These are phyloP conservation scores for Diphasiastrum complanatum DNA, from an alignment of 83 land plant genomes.

Conservation along the genomic window DNA sequence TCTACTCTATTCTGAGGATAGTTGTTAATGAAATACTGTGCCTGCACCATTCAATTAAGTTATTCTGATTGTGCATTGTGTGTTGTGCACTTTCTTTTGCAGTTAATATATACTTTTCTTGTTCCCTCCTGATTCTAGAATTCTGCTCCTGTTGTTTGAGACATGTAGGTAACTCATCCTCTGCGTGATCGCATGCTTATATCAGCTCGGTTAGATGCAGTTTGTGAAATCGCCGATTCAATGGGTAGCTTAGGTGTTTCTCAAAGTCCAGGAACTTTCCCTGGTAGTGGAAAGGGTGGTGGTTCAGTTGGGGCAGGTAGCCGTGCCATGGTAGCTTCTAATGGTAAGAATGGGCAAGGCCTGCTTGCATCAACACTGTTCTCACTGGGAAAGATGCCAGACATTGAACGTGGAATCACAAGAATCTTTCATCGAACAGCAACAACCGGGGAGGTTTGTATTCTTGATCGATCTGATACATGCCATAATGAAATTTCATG, in stretches of 20 bases:
- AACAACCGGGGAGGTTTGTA: conserved; percentile 65
- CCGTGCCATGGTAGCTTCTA: conserved; percentile 9
- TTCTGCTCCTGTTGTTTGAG: conserved; percentile 1
- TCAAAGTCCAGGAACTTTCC: conserved; percentile 22
- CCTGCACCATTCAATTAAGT: not conserved
- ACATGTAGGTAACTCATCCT: conserved; percentile 85
- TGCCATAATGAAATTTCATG: not conserved
- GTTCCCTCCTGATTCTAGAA: not conserved
- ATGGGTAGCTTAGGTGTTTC: conserved; percentile 42
- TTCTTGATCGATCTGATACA: not conserved
- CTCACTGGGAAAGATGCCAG: conserved; percentile 60
- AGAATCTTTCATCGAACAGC: conserved; percentile 89
- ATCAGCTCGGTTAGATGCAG: conserved; percentile 82
- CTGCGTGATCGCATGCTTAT: conserved; percentile 64
- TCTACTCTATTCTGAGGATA: too few relatives aligned
- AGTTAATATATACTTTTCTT: not conserved
- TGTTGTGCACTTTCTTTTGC: not conserved
- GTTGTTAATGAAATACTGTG: too few relatives aligned
- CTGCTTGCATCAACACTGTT: conserved; percentile 54
- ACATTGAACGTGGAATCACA: conserved; percentile 90
- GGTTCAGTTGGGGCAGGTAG: conserved; percentile 32
- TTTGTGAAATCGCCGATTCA: conserved; percentile 75
- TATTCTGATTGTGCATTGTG: not conserved
- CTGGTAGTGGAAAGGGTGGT: conserved; percentile 38
- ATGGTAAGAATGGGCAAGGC: conserved; percentile 25